Base-by-base conservation (phyloP, 495 filamentous ascomycete genomes). In the Neurospora terricola region DNA sequence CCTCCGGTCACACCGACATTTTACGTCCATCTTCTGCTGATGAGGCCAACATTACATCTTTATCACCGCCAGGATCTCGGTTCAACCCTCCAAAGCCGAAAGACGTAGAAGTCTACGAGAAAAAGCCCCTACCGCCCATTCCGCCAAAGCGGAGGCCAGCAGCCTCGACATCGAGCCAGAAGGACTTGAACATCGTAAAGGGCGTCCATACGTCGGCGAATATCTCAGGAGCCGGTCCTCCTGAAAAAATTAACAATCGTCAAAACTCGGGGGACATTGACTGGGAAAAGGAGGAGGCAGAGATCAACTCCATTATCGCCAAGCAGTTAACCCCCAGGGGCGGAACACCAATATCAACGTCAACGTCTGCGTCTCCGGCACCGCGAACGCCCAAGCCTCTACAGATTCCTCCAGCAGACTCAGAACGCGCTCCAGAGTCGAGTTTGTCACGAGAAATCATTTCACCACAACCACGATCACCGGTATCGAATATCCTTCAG, bases 101-200 rank as follows among this genome's bases (percentile, higher is more conserved):
- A 48, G 72, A 78, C 16, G 48, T 77, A 6, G 48, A 76, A 36
- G 54, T 71, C 43, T 80, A 77, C 72, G 73, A 75, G 36, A 73
- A 73, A 70, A 78, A 73, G 23, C 73, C 77, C 5, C 72, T 79
- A 1, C 80, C 77, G 16, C 73, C 77, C 18, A 59, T 76, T 4
- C 79, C 80, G 12, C 48, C 48, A 34, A 74, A 72, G 23, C 70
- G 75, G 27, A 34, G 70, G 2, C 76, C 78, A 23, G 11, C 34
- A 16, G 23, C 73, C 4, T 79, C 79, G 30, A 71, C 68, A 14
- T 76, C 77, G 39, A 79, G 75, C 73, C 54, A 66, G 54, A 75
- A 76, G 59, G 80, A 80, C 36, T 48, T 78, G 30, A 76, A 69
- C 72, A 66, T 14, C 27, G 27, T 14, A 18, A 34, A 66, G 54